phyloP scores from a whole-genome alignment of 768 basidiomycete species.

The Mycena pura region DNA sequence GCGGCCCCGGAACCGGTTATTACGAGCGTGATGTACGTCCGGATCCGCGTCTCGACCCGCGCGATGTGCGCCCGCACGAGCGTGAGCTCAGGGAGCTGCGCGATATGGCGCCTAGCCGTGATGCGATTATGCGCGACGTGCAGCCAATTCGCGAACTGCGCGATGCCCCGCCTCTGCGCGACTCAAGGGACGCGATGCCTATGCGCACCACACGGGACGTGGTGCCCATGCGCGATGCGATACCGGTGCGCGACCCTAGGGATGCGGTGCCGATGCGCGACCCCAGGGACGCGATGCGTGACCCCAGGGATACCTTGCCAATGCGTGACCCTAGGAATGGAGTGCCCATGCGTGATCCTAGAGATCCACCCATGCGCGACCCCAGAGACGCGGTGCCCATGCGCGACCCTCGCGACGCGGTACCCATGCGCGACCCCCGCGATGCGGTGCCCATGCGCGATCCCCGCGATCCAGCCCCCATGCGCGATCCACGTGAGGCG shows the following conservation, averaged over 20 bases:
- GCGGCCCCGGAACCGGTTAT: conserved; percentile 1
- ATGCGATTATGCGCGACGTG: not conserved
- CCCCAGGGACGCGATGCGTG: conserved; percentile 13
- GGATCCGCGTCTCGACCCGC: conserved; percentile 8
- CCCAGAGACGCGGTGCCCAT: conserved; percentile 2
- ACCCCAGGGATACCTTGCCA: not conserved
- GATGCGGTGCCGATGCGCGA: conserved; percentile 16
- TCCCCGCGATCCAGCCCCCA: conserved; percentile 3
- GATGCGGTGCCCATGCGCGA: conserved; percentile 20
- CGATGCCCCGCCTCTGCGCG: conserved; percentile 7
- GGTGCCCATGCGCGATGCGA: conserved; percentile 11
- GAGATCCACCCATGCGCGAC: not conserved
- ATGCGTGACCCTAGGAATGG: conserved; percentile 8
- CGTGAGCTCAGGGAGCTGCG: conserved; percentile 1
- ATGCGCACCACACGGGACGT: conserved; percentile 7
- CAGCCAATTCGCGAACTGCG: conserved; percentile 6
- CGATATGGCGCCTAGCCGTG: conserved; percentile 5
- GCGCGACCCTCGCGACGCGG: conserved; percentile 8
- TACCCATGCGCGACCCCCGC: conserved; percentile 6
- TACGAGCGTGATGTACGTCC: conserved; percentile 15
- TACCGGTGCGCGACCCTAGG: conserved; percentile 15
- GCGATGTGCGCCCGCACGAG: conserved; percentile 5
- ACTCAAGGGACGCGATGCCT: conserved; percentile 3
- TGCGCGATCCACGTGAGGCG: conserved; percentile 19
- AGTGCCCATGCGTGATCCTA: too few species aligned